Evolutionary conservation across 1,284 basidiomycete genomes (phyloP), one percentile per base, ranked within the genome.

Genomic region (Moesziomyces antarcticus): DNA sequence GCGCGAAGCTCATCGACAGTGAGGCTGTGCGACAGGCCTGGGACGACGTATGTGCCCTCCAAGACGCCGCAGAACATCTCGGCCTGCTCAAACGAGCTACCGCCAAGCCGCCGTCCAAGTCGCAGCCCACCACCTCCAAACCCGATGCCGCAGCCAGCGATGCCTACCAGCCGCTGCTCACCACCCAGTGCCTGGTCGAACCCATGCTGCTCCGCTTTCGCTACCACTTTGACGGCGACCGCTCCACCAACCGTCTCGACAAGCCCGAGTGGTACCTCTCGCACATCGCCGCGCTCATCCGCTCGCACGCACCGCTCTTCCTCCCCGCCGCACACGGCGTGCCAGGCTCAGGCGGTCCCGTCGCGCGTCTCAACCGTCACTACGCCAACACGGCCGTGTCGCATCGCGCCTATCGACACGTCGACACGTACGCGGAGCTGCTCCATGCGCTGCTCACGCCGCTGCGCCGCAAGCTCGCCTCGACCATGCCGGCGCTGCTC

Each of bases 261-360:
- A 99, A 79, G 92, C 96, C 96, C 1, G 97, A 98, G 84, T 99
- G 96, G 93, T 97, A 93, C 78, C 92, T 99, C 78, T 91, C 93
- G 3, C 93, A 97, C 83, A 88, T 98, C 18, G 87, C 93, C 27
- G 93, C 97, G 77, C 73, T 84, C 11, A 50, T 84, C n/a, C 65
- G 60, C 14, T 49, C 75, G 10, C 75, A 81, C 88, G 35, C 75
- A 87, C 89, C 37, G 80, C 87, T 21, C 93, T 97, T 85, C 89
- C 94, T 87, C 88, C 92, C 61, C 85, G 55, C 63, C 14, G 8
- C 16, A 0, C 70, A 58, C 33, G 59, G 55, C 16, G 37, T 43
- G 1, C 61, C 63, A 16, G 33, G 67, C 49, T 50, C 56, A 20
- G 66, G 54, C 6, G 61, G 66, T 25, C 46, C 50, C 8, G 48